Conservation (phyloP, 2,329 filamentous ascomycete species). For the Colletotrichum nymphaeae region DNA sequence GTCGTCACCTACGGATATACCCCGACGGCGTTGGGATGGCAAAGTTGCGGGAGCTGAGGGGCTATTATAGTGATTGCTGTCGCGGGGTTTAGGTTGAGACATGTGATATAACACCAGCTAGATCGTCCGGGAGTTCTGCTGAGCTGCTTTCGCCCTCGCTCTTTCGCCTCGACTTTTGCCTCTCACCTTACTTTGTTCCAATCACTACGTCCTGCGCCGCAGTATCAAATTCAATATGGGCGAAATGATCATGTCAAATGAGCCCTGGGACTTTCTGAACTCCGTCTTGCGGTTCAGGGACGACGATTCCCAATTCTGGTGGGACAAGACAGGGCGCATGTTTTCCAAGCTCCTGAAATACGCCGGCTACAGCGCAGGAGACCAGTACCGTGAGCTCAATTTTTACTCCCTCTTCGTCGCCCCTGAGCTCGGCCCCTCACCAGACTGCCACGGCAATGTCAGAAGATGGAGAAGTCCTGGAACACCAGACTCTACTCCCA, state of each 20-base stretch:
- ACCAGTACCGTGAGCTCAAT: slow-evolving; percentile 32
- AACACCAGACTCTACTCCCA: slow-evolving; percentile 28
- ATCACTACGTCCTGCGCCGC: not conserved
- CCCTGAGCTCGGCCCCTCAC: slow-evolving; percentile 30
- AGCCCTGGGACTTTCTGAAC: slow-evolving; percentile 33
- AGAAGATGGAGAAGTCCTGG: slow-evolving; percentile 28
- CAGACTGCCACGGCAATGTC: slow-evolving; percentile 28
- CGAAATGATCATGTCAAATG: slow-evolving; percentile 30
- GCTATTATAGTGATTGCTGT: not conserved
- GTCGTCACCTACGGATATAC: not conserved
- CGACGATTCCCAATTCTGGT: slow-evolving; percentile 33
- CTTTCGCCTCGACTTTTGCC: not conserved
- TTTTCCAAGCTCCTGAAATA: slow-evolving; percentile 30
- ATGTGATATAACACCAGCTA: slow-evolving; percentile 15
- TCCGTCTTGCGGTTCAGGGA: slow-evolving; percentile 30
- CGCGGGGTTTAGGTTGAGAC: not conserved
- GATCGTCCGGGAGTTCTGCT: not conserved
- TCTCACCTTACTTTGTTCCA: not conserved
- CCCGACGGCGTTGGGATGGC: not conserved
- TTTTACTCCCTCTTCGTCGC: slow-evolving; percentile 34
- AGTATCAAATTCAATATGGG: not conserved
- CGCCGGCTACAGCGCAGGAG: slow-evolving; percentile 27
- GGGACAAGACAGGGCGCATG: slow-evolving; percentile 30
- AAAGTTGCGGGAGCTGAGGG: not conserved
- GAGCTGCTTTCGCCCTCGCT: not conserved